A percentile compares a stretch with the other conserved stretches of the same genome.
Evolutionary conservation across 495 filamentous ascomycete species (phyloP).

Genomic region (Trichoderma parareesei): DNA sequence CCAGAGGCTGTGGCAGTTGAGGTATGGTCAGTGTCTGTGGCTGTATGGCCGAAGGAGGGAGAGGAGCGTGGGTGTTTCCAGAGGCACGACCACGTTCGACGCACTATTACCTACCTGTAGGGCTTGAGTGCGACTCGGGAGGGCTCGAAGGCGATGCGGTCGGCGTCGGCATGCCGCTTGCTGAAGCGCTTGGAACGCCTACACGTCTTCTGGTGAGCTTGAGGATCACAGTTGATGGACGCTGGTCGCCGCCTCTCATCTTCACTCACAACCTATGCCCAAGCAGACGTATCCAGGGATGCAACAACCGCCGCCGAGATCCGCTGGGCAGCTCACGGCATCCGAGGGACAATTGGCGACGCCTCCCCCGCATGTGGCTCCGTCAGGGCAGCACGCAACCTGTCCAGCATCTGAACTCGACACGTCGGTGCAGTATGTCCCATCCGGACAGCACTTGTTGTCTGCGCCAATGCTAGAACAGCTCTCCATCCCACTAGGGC

Average conservation of each 20-base stretch:
- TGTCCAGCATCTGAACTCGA: conserved; percentile 63
- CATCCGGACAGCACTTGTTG: conserved; percentile 66
- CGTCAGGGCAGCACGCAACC: conserved; percentile 79
- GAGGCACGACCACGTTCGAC: too few relatives aligned
- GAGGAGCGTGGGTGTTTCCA: too few relatives aligned
- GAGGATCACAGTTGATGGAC: not conserved
- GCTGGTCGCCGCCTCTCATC: not conserved
- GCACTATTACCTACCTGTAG: conserved; percentile 19
- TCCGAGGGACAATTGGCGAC: conserved; percentile 56
- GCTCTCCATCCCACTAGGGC: conserved; percentile 57
- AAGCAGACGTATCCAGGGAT: conserved; percentile 72
- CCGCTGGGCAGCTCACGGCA: conserved; percentile 59
- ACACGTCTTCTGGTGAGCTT: not conserved
- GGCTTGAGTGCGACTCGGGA: conserved; percentile 20
- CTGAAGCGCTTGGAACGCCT: conserved; percentile 29
- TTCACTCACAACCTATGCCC: conserved; percentile 67
- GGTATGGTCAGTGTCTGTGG: conserved; percentile 23
- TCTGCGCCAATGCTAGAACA: conserved; percentile 64
- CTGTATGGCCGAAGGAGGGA: conserved; percentile 25
- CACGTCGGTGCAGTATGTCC: conserved; percentile 63
- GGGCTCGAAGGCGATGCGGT: conserved; percentile 27
- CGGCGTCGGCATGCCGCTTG: conserved; percentile 32
- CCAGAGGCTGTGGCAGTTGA: not conserved
- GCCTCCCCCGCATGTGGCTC: conserved; percentile 56
- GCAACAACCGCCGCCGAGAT: conserved; percentile 79